These are phyloP conservation scores for Paxillus ammoniavirescens DNA, from an alignment of 768 basidiomycete genomes.

Conservation along the genomic window DNA sequence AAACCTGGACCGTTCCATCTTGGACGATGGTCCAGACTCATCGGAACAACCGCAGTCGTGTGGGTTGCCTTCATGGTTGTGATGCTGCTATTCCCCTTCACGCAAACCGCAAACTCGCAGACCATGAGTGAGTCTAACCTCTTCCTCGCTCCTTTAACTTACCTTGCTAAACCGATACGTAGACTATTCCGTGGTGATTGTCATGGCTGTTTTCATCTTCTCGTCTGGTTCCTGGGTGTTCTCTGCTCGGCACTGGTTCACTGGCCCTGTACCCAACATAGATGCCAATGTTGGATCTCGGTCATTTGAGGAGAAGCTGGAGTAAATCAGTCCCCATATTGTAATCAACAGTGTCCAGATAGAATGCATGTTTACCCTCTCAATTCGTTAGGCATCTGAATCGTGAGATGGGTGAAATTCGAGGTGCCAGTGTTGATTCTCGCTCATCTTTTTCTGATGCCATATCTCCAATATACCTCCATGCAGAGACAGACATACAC, in stretches of 20 bases:
- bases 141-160: background rate
- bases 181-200: constrained; percentile 30
- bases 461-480: no score
- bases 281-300: background rate
- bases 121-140: constrained; percentile 33
- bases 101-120: constrained; percentile 16
- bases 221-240: constrained; percentile 33
- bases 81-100: constrained; percentile 34
- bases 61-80: constrained; percentile 36
- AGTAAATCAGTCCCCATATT: background rate
- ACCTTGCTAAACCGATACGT: background rate
- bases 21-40: constrained; percentile 27
- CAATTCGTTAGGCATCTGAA: background rate
- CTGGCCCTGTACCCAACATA: constrained; percentile 33
- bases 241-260: constrained; percentile 36
- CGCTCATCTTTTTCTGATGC: background rate
- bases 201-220: constrained; percentile 30
- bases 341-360: background rate
- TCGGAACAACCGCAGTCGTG: constrained; percentile 28
- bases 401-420: background rate
- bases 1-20: constrained; percentile 36
- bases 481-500: no score
- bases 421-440: background rate
- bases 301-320: constrained; percentile 5
- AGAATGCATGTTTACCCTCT: background rate